Conservation (phyloP, 345 rosid genomes). For the Chamaenerion angustifolium region DNA sequence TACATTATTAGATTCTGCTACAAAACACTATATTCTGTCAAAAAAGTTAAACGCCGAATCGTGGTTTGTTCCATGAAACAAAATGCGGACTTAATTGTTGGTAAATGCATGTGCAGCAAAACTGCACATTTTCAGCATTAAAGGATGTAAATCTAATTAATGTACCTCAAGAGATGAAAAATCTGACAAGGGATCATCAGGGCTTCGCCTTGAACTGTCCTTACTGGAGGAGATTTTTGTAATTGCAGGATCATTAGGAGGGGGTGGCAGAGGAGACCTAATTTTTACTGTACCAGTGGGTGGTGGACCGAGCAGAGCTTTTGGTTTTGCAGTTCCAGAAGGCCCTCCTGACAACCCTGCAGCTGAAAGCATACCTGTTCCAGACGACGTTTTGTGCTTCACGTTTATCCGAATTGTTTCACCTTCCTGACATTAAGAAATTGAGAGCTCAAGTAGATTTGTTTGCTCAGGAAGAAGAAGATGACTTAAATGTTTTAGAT, state of each 20-base stretch:
- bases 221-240: conserved; percentile 31
- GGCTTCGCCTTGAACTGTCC: conserved; percentile 23
- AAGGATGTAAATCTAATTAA: neutral
- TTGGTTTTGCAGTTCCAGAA: conserved; percentile 48
- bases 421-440: conserved; percentile 54
- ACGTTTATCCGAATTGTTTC: conserved; percentile 96
- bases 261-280: conserved; percentile 84
- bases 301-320: conserved; percentile 70
- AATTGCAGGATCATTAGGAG: conserved; percentile 74
- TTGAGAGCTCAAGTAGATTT: neutral
- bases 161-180: conserved; percentile 71
- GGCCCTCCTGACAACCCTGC: conserved; percentile 48
- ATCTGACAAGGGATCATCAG: conserved; percentile 46
- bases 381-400: conserved; percentile 67
- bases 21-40: no score
- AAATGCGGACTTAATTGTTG: neutral
- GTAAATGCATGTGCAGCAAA: no score
- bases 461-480: no score
- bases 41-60: no score
- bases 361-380: conserved; percentile 96
- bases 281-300: conserved; percentile 46
- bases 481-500: no score
- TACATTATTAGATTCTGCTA: neutral
- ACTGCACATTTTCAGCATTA: neutral
- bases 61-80: no score